These are phyloP conservation scores for Cyberlindnera petersonii DNA, from an alignment of 805 yeast species.

Conservation along the genomic window DNA sequence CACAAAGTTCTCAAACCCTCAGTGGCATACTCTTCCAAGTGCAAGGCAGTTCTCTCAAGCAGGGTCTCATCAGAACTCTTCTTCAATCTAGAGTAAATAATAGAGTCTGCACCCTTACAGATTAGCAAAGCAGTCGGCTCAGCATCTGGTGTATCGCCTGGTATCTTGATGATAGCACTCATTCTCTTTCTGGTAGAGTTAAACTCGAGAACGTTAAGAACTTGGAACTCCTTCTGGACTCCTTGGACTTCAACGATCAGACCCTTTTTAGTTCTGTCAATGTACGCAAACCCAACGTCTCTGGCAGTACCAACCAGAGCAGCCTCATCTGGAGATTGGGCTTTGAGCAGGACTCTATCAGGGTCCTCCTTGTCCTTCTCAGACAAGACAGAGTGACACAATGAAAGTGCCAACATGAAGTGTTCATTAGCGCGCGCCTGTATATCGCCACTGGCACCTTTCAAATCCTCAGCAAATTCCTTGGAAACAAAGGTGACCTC, in stretches of 20 bases:
- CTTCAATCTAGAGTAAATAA: conserved; percentile 63
- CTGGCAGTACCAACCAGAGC: conserved; percentile 81
- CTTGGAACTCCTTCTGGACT: conserved; percentile 62
- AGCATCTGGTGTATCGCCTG: conserved; percentile 26
- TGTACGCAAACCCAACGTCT: conserved; percentile 67
- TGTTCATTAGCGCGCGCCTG: conserved; percentile 64
- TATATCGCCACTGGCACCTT: conserved; percentile 43
- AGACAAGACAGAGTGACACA: conserved; percentile 75
- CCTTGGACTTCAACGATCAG: conserved; percentile 67
- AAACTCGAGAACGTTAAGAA: conserved; percentile 69
- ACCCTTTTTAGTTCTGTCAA: conserved; percentile 65
- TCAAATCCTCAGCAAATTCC: conserved; percentile 59
- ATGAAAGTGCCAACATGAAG: conserved; percentile 70
- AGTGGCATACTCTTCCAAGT: conserved; percentile 71
- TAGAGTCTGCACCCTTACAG: conserved; percentile 84
- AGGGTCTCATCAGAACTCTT: conserved; percentile 40
- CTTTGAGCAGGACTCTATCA: conserved; percentile 53
- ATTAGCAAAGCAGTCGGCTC: conserved; percentile 60
- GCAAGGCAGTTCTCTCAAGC: conserved; percentile 61
- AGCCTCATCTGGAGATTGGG: conserved; percentile 86
- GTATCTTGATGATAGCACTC: conserved; percentile 72
- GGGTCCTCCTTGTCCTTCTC: conserved; percentile 64
- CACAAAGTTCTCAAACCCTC: conserved; percentile 82
- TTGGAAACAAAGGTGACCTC: conserved; percentile 69
- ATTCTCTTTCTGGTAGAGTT: conserved; percentile 84